These are phyloP conservation scores for Hylodesmum podocarpum DNA, from an alignment of 306 rosid species.

Conservation along the genomic window DNA sequence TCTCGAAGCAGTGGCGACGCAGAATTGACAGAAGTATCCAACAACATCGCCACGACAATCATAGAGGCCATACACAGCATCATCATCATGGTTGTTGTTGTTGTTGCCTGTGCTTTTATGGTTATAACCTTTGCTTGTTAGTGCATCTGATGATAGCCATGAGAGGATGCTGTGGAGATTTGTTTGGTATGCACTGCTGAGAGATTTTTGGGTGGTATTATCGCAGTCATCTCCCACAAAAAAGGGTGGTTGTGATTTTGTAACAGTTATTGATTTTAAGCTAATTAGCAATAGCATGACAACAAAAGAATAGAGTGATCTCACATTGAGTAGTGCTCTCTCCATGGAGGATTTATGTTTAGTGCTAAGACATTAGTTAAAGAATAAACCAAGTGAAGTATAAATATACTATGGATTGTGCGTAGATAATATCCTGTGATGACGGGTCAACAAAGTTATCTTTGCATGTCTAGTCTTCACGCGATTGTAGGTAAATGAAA, in stretches of 20 bases:
- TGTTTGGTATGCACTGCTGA: not conserved
- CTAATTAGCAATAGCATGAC: not conserved
- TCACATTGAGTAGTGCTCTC: not conserved
- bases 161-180: not conserved
- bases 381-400: too few species aligned
- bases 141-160: not conserved
- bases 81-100: not conserved
- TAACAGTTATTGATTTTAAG: not conserved
- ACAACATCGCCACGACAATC: slow-evolving; percentile 19
- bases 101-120: not conserved
- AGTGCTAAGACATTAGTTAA: too few species aligned
- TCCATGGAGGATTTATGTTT: not conserved
- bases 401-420: too few species aligned
- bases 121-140: slow-evolving; percentile 19
- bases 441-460: too few species aligned
- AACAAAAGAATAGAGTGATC: not conserved
- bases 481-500: too few species aligned
- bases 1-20: not conserved
- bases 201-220: not conserved
- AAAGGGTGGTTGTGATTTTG: not conserved
- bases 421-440: too few species aligned
- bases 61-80: slow-evolving; percentile 11
- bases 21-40: slow-evolving; percentile 20
- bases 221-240: not conserved
- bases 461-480: too few species aligned